Conservation (phyloP, 495 filamentous ascomycete genomes). For the Lophiotrema nucula region DNA sequence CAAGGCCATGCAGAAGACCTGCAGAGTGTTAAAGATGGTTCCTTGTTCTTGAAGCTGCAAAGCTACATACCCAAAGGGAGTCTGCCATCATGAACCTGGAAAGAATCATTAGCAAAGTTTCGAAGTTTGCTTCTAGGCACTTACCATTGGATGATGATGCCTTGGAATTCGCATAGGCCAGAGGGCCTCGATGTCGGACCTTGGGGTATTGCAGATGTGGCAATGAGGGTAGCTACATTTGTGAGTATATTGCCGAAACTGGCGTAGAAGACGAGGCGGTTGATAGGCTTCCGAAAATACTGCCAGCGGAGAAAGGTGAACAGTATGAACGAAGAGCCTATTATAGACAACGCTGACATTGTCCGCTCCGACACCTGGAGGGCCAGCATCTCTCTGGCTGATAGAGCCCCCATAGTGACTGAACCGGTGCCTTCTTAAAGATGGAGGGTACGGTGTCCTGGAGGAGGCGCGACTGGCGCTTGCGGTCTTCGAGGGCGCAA, state of each 20-base stretch:
- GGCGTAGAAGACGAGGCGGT: slow-evolving; percentile 81
- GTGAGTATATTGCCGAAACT: slow-evolving; percentile 80
- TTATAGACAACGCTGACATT: slow-evolving; percentile 67
- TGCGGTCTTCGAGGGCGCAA: neutral
- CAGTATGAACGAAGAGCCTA: slow-evolving; percentile 72
- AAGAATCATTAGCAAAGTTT: too few relatives aligned
- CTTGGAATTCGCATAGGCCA: slow-evolving; percentile 79
- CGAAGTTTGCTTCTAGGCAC: slow-evolving; percentile 29
- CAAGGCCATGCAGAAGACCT: slow-evolving; percentile 81
- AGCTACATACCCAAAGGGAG: slow-evolving; percentile 20
- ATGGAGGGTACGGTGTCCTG: neutral
- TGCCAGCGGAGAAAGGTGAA: slow-evolving; percentile 62
- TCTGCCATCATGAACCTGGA: slow-evolving; percentile 25
- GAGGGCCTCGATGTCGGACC: slow-evolving; percentile 44
- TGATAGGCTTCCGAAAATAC: slow-evolving; percentile 80
- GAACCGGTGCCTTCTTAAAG: neutral
- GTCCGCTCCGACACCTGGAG: slow-evolving; percentile 64
- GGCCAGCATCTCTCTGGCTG: slow-evolving; percentile 34
- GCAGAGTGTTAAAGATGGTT: too few relatives aligned
- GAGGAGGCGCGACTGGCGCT: neutral
- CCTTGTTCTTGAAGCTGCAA: too few relatives aligned
- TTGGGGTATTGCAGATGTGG: slow-evolving; percentile 48
- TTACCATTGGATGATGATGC: slow-evolving; percentile 72
- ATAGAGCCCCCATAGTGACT: neutral
- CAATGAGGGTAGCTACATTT: slow-evolving; percentile 76